Percentiles rank a stretch among this genome's conserved stretches.
These are phyloP conservation scores for Trichomonascaceae sp. DNA, from an alignment of 1,139 yeast species.

Conservation along the genomic window DNA sequence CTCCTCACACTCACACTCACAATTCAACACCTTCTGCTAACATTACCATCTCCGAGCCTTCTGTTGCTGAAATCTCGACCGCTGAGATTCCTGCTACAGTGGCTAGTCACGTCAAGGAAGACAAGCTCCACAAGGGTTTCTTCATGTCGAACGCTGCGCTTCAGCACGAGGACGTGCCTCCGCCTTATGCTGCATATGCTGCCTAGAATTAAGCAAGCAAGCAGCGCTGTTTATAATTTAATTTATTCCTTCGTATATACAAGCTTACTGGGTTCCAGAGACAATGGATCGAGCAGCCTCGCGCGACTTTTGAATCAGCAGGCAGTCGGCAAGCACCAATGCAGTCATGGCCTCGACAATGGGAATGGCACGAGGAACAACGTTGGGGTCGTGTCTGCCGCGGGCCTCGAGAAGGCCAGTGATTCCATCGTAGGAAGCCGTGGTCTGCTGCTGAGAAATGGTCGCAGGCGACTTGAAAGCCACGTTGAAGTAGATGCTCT, in stretches of 20 bases:
- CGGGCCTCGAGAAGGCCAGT: constrained; percentile 84
- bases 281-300: constrained; percentile 32
- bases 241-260: neutral
- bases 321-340: constrained; percentile 74
- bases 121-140: constrained; percentile 7
- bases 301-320: constrained; percentile 77
- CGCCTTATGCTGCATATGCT: constrained; percentile 13
- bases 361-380: constrained; percentile 96
- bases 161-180: constrained; percentile 7
- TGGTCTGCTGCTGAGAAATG: constrained; percentile 80
- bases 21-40: neutral
- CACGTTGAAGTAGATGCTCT: constrained; percentile 81
- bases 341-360: constrained; percentile 98
- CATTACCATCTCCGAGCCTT: neutral
- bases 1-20: no score
- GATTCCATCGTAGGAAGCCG: constrained; percentile 78
- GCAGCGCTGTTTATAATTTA: no score
- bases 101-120: neutral
- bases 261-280: neutral
- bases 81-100: neutral
- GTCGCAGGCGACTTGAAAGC: constrained; percentile 99
- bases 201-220: no score
- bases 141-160: constrained; percentile 8
- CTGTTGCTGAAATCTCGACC: neutral
- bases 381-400: constrained; percentile 98